phyloP scores from a whole-genome alignment of 306 rosid genomes.

The Rosa rugosa region DNA sequence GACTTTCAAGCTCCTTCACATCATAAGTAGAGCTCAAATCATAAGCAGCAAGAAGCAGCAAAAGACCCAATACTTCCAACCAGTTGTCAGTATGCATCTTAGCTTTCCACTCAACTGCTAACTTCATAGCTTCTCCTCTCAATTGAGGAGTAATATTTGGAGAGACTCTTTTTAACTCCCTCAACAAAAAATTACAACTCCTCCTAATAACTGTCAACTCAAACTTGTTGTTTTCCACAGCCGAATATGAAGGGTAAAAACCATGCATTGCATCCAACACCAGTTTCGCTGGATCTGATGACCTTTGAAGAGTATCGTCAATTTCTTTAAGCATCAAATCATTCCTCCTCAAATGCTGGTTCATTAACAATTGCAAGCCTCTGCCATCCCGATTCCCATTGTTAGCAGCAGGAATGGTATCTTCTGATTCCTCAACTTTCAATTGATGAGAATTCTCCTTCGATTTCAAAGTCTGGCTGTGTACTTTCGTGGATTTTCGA shows the following conservation, averaged over 20 bases:
- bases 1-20: constrained; percentile 30
- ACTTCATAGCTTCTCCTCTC: constrained; percentile 39
- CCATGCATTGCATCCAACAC: constrained; percentile 46
- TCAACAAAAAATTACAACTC: constrained; percentile 43
- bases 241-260: constrained; percentile 32
- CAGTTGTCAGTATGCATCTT: constrained; percentile 25
- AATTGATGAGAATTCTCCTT: not conserved
- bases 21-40: constrained; percentile 32
- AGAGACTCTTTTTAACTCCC: constrained; percentile 33
- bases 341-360: constrained; percentile 32
- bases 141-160: constrained; percentile 31
- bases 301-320: constrained; percentile 27
- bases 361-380: constrained; percentile 30
- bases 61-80: constrained; percentile 45
- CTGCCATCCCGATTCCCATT: constrained; percentile 20
- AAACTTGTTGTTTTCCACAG: constrained; percentile 6
- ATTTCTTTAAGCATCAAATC: constrained; percentile 29
- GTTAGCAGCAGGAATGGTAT: not conserved
- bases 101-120: constrained; percentile 46
- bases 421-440: not conserved
- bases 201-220: constrained; percentile 33
- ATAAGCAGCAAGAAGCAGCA: constrained; percentile 45
- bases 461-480: not conserved
- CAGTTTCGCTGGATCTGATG: constrained; percentile 40
- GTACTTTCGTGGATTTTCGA: not conserved